phyloP scores from a whole-genome alignment of 768 basidiomycete species.

The Macrolepiota dolichaula region DNA sequence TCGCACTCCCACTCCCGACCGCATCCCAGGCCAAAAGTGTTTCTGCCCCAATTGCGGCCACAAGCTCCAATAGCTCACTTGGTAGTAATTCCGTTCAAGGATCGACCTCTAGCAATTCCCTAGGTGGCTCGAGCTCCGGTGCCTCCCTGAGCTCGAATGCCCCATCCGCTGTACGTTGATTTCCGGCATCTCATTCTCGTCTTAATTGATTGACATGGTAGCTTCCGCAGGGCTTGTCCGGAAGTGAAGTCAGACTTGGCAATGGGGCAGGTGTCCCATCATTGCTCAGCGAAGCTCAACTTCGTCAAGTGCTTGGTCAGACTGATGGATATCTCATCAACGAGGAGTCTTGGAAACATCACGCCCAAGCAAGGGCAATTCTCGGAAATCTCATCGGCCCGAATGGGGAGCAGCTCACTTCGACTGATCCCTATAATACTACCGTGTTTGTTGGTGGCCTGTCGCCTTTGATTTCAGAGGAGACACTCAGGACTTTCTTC shows the following conservation, averaged over 20 bases:
- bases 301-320: conserved; percentile 25
- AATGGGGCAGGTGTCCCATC: conserved; percentile 30
- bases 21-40: conserved; percentile 57
- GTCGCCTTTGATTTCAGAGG: conserved; percentile 86
- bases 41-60: conserved; percentile 63
- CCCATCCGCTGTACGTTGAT: conserved; percentile 25
- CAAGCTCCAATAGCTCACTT: conserved; percentile 34
- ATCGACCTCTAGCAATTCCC: conserved; percentile 44
- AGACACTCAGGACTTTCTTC: conserved; percentile 88
- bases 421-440: conserved; percentile 93
- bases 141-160: conserved; percentile 52
- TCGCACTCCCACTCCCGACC: conserved; percentile 47
- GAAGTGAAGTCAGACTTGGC: conserved; percentile 36
- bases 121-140: conserved; percentile 49
- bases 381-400: conserved; percentile 82
- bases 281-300: conserved; percentile 39
- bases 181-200: neutral
- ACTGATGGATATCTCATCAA: conserved; percentile 35
- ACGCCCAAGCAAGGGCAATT: conserved; percentile 79
- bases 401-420: conserved; percentile 82
- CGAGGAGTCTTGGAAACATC: conserved; percentile 83
- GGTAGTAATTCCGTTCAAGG: conserved; percentile 33
- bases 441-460: conserved; percentile 94
- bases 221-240: conserved; percentile 29
- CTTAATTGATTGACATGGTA: neutral